A percentile compares a stretch with the other conserved stretches of the same genome.
These are phyloP conservation scores for Verbascum thapsus DNA, from an alignment of 257 asterid species.

Conservation along the genomic window DNA sequence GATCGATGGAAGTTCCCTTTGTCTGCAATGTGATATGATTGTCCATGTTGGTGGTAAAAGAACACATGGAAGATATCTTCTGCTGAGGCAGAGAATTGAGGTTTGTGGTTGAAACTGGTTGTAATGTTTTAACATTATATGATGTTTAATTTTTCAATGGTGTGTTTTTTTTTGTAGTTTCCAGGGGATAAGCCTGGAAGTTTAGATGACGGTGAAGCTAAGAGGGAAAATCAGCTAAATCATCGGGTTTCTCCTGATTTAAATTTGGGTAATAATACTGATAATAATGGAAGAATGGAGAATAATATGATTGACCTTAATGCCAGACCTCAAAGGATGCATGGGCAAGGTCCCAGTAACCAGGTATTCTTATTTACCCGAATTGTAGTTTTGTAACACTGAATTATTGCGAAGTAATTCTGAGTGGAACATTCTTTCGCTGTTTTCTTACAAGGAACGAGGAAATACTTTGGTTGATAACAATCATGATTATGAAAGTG, in stretches of 20 bases:
- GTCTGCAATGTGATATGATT: slow-evolving; percentile 89
- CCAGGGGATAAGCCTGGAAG: slow-evolving; percentile 70
- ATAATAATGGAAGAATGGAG: slow-evolving; percentile 44
- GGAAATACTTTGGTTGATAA: slow-evolving; percentile 37
- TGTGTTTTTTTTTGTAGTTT: slow-evolving; percentile 55
- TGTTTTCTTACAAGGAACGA: slow-evolving; percentile 42
- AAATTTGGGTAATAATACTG: slow-evolving; percentile 35
- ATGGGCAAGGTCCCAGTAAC: slow-evolving; percentile 52
- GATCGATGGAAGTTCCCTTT: slow-evolving; percentile 92
- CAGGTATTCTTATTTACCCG: slow-evolving; percentile 48
- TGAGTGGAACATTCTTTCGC: slow-evolving; percentile 4
- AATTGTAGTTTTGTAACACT: slow-evolving; percentile 14
- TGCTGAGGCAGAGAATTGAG: slow-evolving; percentile 92
- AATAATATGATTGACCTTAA: slow-evolving; percentile 78
- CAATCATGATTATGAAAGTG: slow-evolving; percentile 58
- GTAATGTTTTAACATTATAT: slow-evolving; percentile 5
- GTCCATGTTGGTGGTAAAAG: slow-evolving; percentile 97
- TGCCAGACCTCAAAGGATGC: slow-evolving; percentile 69
- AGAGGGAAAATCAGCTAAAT: slow-evolving; percentile 46
- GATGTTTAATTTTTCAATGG: slow-evolving; percentile 23
- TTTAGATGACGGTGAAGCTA: slow-evolving; percentile 46
- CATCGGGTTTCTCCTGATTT: slow-evolving; percentile 39
- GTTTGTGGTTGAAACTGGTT: slow-evolving; percentile 53
- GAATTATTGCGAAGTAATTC: slow-evolving; percentile 31
- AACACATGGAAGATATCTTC: slow-evolving; percentile 91